A percentile compares a stretch with the other conserved stretches of the same genome.
phyloP scores from a whole-genome alignment of 805 yeast species.

The Spathaspora girioi region DNA sequence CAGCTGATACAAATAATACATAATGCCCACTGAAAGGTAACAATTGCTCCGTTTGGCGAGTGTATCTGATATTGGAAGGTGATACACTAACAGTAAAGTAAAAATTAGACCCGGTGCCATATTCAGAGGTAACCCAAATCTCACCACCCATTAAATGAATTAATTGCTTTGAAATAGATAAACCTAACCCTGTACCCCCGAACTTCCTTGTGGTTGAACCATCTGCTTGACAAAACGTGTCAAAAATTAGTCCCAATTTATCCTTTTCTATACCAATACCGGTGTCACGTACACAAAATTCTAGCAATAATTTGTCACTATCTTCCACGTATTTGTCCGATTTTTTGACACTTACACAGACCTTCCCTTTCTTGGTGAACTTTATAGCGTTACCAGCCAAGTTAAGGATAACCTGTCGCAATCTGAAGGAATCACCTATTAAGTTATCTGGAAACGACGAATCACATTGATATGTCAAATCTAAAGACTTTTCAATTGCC shows the following conservation, averaged over 20 bases:
- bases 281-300: conserved; percentile 85
- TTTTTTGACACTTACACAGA: conserved; percentile 68
- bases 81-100: conserved; percentile 78
- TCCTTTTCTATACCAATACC: conserved; percentile 89
- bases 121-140: conserved; percentile 82
- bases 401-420: conserved; percentile 82
- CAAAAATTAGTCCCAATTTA: conserved; percentile 79
- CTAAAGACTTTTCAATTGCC: conserved; percentile 82
- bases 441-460: conserved; percentile 83
- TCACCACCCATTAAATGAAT: conserved; percentile 93
- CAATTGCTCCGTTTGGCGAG: conserved; percentile 63
- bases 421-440: conserved; percentile 84
- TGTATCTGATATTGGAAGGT: conserved; percentile 60
- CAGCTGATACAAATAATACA: conserved; percentile 66
- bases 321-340: conserved; percentile 30
- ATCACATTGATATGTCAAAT: conserved; percentile 76
- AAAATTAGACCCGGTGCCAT: conserved; percentile 79
- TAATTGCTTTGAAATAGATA: conserved; percentile 81
- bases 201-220: conserved; percentile 90
- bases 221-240: conserved; percentile 90
- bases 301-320: conserved; percentile 50
- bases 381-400: conserved; percentile 89
- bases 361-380: conserved; percentile 80
- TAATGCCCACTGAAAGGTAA: conserved; percentile 70
- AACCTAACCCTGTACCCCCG: conserved; percentile 90